phyloP scores from a whole-genome alignment of 805 yeast species.

The Wickerhamomyces pijperi region DNA sequence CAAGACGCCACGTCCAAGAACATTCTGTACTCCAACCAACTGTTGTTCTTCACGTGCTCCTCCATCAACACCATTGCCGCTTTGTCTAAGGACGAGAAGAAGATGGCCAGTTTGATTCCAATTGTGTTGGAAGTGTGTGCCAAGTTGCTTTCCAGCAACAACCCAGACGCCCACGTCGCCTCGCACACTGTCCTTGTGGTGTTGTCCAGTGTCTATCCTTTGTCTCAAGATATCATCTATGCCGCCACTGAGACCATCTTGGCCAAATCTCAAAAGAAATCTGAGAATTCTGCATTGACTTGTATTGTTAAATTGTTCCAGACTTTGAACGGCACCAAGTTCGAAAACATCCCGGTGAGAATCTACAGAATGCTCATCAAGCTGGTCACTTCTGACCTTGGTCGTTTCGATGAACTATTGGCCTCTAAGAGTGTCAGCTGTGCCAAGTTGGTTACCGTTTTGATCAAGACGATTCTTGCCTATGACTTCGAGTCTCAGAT shows the following conservation, averaged over 20 bases:
- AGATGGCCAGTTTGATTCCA: slow-evolving; percentile 42
- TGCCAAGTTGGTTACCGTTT: slow-evolving; percentile 32
- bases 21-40: slow-evolving; percentile 53
- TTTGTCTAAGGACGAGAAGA: slow-evolving; percentile 29
- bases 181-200: slow-evolving; percentile 79
- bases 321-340: slow-evolving; percentile 29
- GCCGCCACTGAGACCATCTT: slow-evolving; percentile 56
- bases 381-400: slow-evolving; percentile 17
- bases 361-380: slow-evolving; percentile 22
- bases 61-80: slow-evolving; percentile 58
- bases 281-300: slow-evolving; percentile 32
- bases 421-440: slow-evolving; percentile 19
- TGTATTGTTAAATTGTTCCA: slow-evolving; percentile 39
- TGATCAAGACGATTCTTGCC: slow-evolving; percentile 31
- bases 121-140: slow-evolving; percentile 48
- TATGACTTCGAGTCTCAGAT: slow-evolving; percentile 27
- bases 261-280: slow-evolving; percentile 28
- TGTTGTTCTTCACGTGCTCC: slow-evolving; percentile 70
- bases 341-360: slow-evolving; percentile 28
- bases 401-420: slow-evolving; percentile 17
- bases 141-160: slow-evolving; percentile 33
- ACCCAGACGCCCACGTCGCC: slow-evolving; percentile 62
- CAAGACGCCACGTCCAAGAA: slow-evolving; percentile 34
- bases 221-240: slow-evolving; percentile 41
- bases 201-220: slow-evolving; percentile 58